Base-by-base conservation (phyloP, 73 alveolate species). In the Paramecium pentaurelia region DNA sequence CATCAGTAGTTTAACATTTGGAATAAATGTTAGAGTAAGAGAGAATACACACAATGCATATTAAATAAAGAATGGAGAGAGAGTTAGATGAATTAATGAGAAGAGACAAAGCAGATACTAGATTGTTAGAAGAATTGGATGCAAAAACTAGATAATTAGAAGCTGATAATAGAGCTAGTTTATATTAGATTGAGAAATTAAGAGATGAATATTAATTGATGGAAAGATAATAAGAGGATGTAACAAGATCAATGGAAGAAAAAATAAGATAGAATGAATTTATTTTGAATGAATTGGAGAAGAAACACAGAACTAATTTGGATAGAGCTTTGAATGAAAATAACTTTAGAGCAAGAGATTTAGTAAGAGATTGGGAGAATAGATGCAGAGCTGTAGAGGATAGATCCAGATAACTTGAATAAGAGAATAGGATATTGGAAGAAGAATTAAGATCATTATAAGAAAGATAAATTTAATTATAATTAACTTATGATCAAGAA, bases 21-120 rank as follows among this genome's bases (percentile, higher is more conserved):
- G 96, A 93, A 93, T 70, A 86, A 32, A 93, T 93, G 84, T 91
- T 93, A 37, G 96, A 93, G 51, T 60, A 93, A 49, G 96, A 93
- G 60, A 88, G 92, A 27, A 75, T 77, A n/a, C 93, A 93, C n/a
- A 89, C 94, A 4, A 64, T 70, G 54, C 92, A 93, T 18, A 89
- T 93, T 10, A 86, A 89, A 91, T 38, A 86, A 28, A 89, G 93
- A 25, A 37, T 93, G 60, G 92, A 70, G 28, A 91, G 84, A n/a
- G 96, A 93, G 44, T 68, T 93, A 12, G 96, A 93, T 45, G 96
- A 93, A 27, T 71, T 77, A 47, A 22, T 64, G 47, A 86, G 93
- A 60, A 93, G 87, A 58, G 96, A 93, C 58, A 89, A 70, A 51
- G 95, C 92, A 10, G 95, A 86, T 77, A 73, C 77, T n/a, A 93